phyloP scores from a whole-genome alignment of 2,329 filamentous ascomycete species.

The Stachybotrys elegans region DNA sequence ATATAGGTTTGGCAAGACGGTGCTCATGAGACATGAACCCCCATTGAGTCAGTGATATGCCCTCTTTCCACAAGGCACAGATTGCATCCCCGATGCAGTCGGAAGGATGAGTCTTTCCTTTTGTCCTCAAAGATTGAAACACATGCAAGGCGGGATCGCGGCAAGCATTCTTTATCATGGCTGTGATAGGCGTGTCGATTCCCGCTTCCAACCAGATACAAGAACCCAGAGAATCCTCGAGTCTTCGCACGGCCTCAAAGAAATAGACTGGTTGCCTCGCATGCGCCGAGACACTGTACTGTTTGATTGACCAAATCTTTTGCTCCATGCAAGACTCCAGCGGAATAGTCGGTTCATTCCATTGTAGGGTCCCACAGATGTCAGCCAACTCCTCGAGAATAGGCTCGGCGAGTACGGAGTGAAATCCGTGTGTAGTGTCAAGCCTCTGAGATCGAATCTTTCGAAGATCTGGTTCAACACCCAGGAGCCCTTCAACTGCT shows the following conservation, averaged over 20 bases:
- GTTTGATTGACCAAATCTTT: not conserved
- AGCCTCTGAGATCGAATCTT: conserved; percentile 25
- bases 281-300: conserved; percentile 23
- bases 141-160: conserved; percentile 2
- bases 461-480: not conserved
- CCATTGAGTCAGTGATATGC: conserved; percentile 16
- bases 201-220: conserved; percentile 33
- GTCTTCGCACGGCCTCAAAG: conserved; percentile 31
- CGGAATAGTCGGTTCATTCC: not conserved
- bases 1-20: conserved; percentile 11
- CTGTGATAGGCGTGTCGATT: conserved; percentile 27
- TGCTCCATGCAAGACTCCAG: conserved; percentile 6
- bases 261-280: conserved; percentile 39
- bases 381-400: conserved; percentile 16
- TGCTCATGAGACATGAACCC: conserved; percentile 20
- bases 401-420: conserved; percentile 33
- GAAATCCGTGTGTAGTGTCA: conserved; percentile 40
- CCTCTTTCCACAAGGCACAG: conserved; percentile 32
- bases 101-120: not conserved
- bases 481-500: conserved; percentile 8
- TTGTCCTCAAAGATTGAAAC: conserved; percentile 3
- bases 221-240: conserved; percentile 26
- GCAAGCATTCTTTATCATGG: conserved; percentile 23
- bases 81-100: conserved; percentile 19
- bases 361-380: conserved; percentile 4